Conservation (phyloP, 2,329 filamentous ascomycete genomes). For the Sclerotinia trifoliorum region DNA sequence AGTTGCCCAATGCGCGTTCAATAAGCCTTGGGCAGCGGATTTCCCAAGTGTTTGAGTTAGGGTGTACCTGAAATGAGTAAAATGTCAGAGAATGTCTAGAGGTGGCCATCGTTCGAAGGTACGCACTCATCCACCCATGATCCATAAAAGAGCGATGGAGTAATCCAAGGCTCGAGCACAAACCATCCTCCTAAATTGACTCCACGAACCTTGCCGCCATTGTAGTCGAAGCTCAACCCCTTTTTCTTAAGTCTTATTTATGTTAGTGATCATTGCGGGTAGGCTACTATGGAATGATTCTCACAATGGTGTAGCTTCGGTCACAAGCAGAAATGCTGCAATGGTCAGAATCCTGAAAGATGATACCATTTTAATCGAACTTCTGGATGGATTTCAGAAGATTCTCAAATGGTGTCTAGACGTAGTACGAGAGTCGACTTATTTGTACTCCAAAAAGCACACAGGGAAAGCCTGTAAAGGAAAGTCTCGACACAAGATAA, state of each 20-base stretch:
- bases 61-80: slow-evolving; percentile 33
- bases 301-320: slow-evolving; percentile 31
- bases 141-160: slow-evolving; percentile 52
- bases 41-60: slow-evolving; percentile 47
- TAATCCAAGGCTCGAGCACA: slow-evolving; percentile 50
- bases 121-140: slow-evolving; percentile 38
- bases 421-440: background rate
- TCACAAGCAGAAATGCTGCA: slow-evolving; percentile 25
- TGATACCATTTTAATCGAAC: slow-evolving; percentile 17
- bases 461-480: background rate
- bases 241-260: slow-evolving; percentile 25
- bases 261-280: slow-evolving; percentile 20
- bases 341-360: slow-evolving; percentile 28
- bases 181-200: slow-evolving; percentile 60
- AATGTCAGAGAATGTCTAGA: background rate
- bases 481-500: background rate
- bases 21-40: slow-evolving; percentile 44
- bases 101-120: slow-evolving; percentile 29
- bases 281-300: background rate
- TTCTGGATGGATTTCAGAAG: background rate
- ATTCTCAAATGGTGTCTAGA: background rate
- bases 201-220: slow-evolving; percentile 55
- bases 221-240: slow-evolving; percentile 51
- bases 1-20: slow-evolving; percentile 57
- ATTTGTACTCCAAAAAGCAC: background rate